A percentile compares a stretch with the other conserved stretches of the same genome.
phyloP scores from a whole-genome alignment of 2,329 filamentous ascomycete genomes.

The Escovopsis sp. region DNA sequence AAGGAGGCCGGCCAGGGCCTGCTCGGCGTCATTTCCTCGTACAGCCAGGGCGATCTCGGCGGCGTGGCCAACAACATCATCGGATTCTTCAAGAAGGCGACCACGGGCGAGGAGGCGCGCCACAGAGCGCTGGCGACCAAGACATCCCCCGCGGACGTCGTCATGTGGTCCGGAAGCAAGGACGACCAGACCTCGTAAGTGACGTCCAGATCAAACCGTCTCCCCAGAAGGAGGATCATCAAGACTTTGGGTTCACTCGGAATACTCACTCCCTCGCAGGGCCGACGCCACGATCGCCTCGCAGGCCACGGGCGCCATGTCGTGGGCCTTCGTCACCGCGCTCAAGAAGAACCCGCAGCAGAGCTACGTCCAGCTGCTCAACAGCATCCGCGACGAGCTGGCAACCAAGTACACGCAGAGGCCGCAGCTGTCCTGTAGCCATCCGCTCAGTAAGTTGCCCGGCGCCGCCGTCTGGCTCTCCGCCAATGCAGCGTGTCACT shows the following conservation, averaged over 20 bases:
- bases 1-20: constrained; percentile 53
- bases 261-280: constrained; percentile 27
- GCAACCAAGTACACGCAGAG: constrained; percentile 82
- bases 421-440: constrained; percentile 92
- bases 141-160: constrained; percentile 85
- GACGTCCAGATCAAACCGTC: constrained; percentile 8
- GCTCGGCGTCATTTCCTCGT: constrained; percentile 43
- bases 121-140: constrained; percentile 73
- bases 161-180: constrained; percentile 97
- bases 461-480: background rate
- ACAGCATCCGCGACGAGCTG: constrained; percentile 90
- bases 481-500: constrained; percentile 8
- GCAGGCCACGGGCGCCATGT: constrained; percentile 94
- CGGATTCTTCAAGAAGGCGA: constrained; percentile 79
- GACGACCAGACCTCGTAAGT: constrained; percentile 87
- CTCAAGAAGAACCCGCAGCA: constrained; percentile 96
- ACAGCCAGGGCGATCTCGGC: constrained; percentile 58
- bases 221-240: too few relatives aligned
- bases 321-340: constrained; percentile 86
- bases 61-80: constrained; percentile 70
- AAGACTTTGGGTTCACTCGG: too few relatives aligned
- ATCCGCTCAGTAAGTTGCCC: constrained; percentile 67
- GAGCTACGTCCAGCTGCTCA: constrained; percentile 92
- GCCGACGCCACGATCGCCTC: constrained; percentile 85
- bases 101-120: constrained; percentile 66